Conservation (phyloP, 1,139 yeast species). For the Debaryomyces sp. region DNA sequence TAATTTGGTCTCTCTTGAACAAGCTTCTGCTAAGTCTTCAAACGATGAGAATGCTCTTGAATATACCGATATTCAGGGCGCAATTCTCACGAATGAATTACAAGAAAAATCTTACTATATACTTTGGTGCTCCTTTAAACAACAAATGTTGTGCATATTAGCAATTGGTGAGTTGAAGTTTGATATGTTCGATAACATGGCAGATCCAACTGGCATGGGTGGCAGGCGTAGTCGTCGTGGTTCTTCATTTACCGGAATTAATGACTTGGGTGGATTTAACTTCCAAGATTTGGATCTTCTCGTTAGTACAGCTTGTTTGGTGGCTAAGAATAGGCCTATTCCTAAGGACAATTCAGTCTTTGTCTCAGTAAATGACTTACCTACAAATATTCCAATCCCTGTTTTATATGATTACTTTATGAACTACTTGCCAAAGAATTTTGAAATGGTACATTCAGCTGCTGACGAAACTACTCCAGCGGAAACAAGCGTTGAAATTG, state of each 20-base stretch:
- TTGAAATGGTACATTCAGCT: conserved; percentile 15
- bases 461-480: conserved; percentile 12
- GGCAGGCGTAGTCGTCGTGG: conserved; percentile 30
- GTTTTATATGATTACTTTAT: conserved; percentile 43
- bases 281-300: conserved; percentile 46
- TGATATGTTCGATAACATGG: conserved; percentile 25
- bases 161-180: conserved; percentile 42
- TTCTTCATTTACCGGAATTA: conserved; percentile 41
- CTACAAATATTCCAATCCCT: conserved; percentile 37
- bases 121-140: conserved; percentile 33
- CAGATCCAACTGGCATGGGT: conserved; percentile 21
- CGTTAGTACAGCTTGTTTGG: conserved; percentile 33
- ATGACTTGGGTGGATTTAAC: conserved; percentile 45
- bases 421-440: conserved; percentile 33
- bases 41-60: conserved; percentile 12
- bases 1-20: conserved; percentile 1
- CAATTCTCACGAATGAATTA: conserved; percentile 42
- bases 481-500: conserved; percentile 24
- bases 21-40: neutral
- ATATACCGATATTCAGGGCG: conserved; percentile 36
- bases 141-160: conserved; percentile 25
- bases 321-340: conserved; percentile 27
- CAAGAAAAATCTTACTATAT: conserved; percentile 41
- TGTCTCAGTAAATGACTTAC: conserved; percentile 37
- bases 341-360: conserved; percentile 18